phyloP scores from a whole-genome alignment of 2,329 filamentous ascomycete species.

The Geosmithia putterillii region DNA sequence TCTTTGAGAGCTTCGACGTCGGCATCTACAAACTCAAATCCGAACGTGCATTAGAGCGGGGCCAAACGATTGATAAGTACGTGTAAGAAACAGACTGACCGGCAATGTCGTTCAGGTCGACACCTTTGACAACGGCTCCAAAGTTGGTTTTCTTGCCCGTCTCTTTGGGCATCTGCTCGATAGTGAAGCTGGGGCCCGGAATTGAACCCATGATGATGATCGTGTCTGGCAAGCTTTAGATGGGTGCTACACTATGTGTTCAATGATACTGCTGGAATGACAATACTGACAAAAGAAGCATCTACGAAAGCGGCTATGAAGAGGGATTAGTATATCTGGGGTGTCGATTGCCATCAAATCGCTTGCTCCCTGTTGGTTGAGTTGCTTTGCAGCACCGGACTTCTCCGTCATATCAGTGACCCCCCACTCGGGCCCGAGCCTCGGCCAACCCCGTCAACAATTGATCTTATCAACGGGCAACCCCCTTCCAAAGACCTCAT shows the following conservation, averaged over 20 bases:
- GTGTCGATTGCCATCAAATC: background rate
- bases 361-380: background rate
- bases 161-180: constrained; percentile 8
- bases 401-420: background rate
- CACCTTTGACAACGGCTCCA: constrained; percentile 19
- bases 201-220: background rate
- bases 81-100: constrained; percentile 7
- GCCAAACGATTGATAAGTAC: background rate
- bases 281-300: background rate
- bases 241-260: too few species aligned
- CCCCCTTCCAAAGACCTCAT: too few species aligned
- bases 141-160: constrained; percentile 22
- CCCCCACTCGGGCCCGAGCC: background rate
- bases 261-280: background rate
- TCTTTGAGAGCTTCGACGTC: constrained; percentile 22
- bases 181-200: background rate
- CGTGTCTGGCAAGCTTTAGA: background rate
- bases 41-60: too few species aligned
- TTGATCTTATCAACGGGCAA: background rate
- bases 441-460: background rate
- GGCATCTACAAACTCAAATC: constrained; percentile 11
- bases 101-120: constrained; percentile 23
- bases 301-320: background rate
- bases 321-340: background rate
- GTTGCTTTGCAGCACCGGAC: background rate